Base-by-base conservation (phyloP, 768 basidiomycete species). In the Leccinum disarticulatum region DNA sequence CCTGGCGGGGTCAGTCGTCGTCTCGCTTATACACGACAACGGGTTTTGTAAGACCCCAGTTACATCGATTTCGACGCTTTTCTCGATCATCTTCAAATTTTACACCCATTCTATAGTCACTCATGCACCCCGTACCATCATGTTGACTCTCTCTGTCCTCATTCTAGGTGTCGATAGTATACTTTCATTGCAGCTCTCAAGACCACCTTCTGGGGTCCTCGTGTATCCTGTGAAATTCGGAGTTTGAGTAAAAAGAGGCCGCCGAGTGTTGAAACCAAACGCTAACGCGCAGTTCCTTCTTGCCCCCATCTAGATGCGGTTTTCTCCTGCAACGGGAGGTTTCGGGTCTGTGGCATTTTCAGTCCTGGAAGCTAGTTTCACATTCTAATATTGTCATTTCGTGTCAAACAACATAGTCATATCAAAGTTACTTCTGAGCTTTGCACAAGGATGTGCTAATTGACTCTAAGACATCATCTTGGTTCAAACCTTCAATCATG, bases 171-270 rank as follows among this genome's bases (percentile, higher is more conserved):
- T 19, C 19, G 25, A 53, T 15, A 6, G 13, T 15, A 3, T 22
- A 2, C 31, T 31, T 7, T 17, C 7, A 10, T 13, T 53, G 47
- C 9, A 25, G 7, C 5, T 25, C 31, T 56, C 22, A 22, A n/a
- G 28, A 38, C 28, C 31, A 22, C 13, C 52, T 25, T 38, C 52
- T 19, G 57, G 57, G 57, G 57, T 58, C 57, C 55, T 35, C 17
- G 11, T 35, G 7, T n/a, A 47, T 22, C 46, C 28, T n/a, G 15
- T 9, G 28, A 30, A 17, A 13, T 27, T 53, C 52, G 41, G 52
- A 55, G 41, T 55, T 33, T 33, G n/a, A n/a, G n/a, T n/a, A n/a
- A n/a, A n/a, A n/a, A n/a, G n/a, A 10, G 38, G 17, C 17, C 38
- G 38, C 17, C 38, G 38, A 41, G 1, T 38, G 10, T 33, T 15